Conservation (phyloP, 495 filamentous ascomycete species). For the Penicillium herquei region DNA sequence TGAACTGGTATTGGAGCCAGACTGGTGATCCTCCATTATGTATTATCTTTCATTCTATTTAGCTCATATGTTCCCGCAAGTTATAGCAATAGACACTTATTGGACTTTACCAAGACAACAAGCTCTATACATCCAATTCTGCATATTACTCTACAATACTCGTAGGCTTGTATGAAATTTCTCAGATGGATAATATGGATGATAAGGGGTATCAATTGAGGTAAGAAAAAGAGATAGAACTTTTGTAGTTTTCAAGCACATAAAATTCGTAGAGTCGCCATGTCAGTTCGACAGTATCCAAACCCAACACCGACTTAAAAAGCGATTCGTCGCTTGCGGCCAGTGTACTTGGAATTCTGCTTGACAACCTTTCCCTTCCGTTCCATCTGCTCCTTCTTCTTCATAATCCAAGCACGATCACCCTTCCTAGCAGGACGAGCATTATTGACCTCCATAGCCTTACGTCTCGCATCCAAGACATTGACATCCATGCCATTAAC, state of each 20-base stretch:
- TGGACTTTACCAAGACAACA: conserved; percentile 5
- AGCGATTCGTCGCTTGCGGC: conserved; percentile 69
- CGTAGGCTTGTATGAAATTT: too few species aligned
- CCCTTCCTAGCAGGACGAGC: conserved; percentile 65
- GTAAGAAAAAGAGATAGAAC: background rate
- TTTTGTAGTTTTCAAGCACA: background rate
- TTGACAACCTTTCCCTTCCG: conserved; percentile 93
- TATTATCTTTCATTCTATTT: conserved; percentile 36
- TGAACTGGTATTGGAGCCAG: too few species aligned
- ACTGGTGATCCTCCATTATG: conserved; percentile 23
- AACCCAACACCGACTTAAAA: conserved; percentile 35
- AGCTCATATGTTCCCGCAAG: conserved; percentile 26
- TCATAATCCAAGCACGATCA: conserved; percentile 84
- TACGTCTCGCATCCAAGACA: conserved; percentile 70
- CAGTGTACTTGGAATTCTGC: conserved; percentile 85
- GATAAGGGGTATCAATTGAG: too few species aligned
- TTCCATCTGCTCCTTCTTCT: conserved; percentile 95
- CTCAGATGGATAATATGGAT: too few species aligned
- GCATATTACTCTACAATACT: too few species aligned
- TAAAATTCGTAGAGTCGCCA: too few species aligned
- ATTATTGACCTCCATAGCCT: conserved; percentile 40
- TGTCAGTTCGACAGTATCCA: background rate
- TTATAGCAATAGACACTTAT: conserved; percentile 30
- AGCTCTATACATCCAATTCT: too few species aligned
- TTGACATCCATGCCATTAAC: conserved; percentile 85